Evolutionary conservation across 345 rosid genomes (phyloP).

Genomic region (Citrus glauca): DNA sequence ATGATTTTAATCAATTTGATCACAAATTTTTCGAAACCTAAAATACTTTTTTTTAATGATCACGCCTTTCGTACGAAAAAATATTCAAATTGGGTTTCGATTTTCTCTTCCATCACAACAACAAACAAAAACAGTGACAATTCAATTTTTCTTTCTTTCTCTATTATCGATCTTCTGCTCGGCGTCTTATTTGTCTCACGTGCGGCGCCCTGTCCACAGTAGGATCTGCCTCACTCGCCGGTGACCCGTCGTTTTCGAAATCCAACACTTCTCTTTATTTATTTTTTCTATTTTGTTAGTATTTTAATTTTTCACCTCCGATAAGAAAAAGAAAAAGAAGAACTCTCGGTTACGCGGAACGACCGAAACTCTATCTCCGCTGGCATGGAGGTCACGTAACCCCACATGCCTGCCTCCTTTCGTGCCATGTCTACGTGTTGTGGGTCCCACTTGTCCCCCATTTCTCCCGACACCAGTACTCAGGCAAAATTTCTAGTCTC

Average conservation of each 20-base stretch:
- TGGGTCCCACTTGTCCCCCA: constrained; percentile 51
- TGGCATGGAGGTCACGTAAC: constrained; percentile 67
- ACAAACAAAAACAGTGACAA: not conserved
- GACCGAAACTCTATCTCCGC: constrained; percentile 7
- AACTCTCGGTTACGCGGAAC: too few species aligned
- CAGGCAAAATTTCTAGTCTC: not conserved
- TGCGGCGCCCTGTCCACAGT: constrained; percentile 7
- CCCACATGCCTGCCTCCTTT: constrained; percentile 66
- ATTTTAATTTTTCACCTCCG: too few species aligned
- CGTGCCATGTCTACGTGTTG: constrained; percentile 47
- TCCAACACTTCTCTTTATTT: constrained; percentile 24
- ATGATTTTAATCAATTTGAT: not conserved
- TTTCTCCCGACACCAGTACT: constrained; percentile 18
- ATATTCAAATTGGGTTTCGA: not conserved
- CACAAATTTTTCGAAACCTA: not conserved
- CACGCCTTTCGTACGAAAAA: not conserved
- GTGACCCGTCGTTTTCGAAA: constrained; percentile 31
- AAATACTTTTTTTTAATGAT: not conserved
- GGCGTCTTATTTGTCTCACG: constrained; percentile 14
- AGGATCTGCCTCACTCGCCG: constrained; percentile 30
- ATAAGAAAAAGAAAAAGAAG: not conserved
- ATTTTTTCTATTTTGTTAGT: too few species aligned
- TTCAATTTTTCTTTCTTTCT: not conserved
- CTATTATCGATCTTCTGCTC: not conserved
- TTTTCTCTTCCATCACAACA: not conserved